Base-by-base conservation (phyloP, 2,329 filamentous ascomycete species). In the Tricladium varicosporioides region DNA sequence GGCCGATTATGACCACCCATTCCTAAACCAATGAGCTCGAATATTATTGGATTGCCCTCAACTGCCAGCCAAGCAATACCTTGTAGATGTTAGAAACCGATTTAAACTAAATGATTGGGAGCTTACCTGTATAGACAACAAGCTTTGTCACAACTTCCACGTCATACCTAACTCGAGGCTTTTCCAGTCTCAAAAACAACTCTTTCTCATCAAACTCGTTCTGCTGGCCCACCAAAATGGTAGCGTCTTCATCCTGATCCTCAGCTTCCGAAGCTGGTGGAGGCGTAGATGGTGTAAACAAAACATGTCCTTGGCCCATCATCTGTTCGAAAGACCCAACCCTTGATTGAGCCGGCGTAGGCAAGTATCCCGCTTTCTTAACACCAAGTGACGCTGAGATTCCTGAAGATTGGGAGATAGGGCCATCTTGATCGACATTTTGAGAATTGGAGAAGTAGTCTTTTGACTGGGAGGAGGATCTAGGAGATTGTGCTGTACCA, bases 91-190 rank as follows among this genome's bases (percentile, higher is more conserved):
- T 33, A 49, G 57, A 15, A n/a, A 11, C 18, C 3, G 9, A 46
- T 5, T 32, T 4, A 33, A 36, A 49, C 49, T 45, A 7, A 9
- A 5, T 13, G 1, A 8, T 18, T 18, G 5, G n/a, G 3, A 14
- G 75, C 85, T 73, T 76, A 91, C 93, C 94, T 58, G 88, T 83
- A 76, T 99, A 99, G 19, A 99, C 91, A 66, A 99, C 89, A 59
- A 99, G 74, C 75, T 97, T 97, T 5, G 94, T 97, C 40, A 99
- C 89, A 42, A 99, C 93, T 73, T 99, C 94, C n/a, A 97, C 93
- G 74, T 99, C 94, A 69, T 97, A 99, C 65, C 92, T 81, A 58
- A 97, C 92, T 64, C 94, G 85, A 49, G 94, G 92, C 74, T 88
- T 91, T 61, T 92, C 87, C 54, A 97, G 79, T 69, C 82, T 85